Conservation (phyloP, 169 alveolate species). For the Eimeria necatrix region DNA sequence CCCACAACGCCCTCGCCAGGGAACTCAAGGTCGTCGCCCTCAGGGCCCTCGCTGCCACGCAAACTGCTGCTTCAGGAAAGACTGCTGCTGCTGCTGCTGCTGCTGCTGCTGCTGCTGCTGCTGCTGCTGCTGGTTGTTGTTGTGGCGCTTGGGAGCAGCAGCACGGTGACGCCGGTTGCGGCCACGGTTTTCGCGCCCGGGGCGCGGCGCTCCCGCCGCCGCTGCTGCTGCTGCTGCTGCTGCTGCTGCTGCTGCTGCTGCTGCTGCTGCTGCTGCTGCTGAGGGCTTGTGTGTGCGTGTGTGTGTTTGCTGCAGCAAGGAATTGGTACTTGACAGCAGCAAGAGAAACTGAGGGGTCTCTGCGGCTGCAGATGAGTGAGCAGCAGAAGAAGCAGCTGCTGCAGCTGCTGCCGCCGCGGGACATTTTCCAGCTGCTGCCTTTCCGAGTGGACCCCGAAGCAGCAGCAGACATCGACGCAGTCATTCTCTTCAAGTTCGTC, state of each 20-base stretch:
- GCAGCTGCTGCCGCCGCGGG: conserved; percentile 39
- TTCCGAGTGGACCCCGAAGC: conserved; percentile 55
- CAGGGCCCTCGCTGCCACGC: conserved; percentile 60
- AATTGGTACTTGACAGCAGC: conserved; percentile 77
- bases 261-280: background rate
- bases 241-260: background rate
- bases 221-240: conserved; percentile 17
- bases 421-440: conserved; percentile 41
- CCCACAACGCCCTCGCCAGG: background rate
- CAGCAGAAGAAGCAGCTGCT: conserved; percentile 59
- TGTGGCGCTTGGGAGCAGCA: too few relatives aligned
- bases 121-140: conserved; percentile 3
- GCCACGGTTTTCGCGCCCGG: too few relatives aligned
- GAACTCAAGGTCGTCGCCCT: conserved; percentile 15
- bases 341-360: conserved; percentile 40
- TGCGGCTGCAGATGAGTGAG: conserved; percentile 31
- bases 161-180: too few relatives aligned
- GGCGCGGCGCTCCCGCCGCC: too few relatives aligned
- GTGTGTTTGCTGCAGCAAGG: conserved; percentile 45
- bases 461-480: conserved; percentile 3
- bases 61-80: conserved; percentile 73
- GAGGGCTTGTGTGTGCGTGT: background rate
- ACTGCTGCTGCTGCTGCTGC: background rate
- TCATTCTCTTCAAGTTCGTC: conserved; percentile 7
- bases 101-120: conserved; percentile 42